Base-by-base conservation (phyloP, 371 early-diverging fungal species). In the Parasitella parasitica region DNA sequence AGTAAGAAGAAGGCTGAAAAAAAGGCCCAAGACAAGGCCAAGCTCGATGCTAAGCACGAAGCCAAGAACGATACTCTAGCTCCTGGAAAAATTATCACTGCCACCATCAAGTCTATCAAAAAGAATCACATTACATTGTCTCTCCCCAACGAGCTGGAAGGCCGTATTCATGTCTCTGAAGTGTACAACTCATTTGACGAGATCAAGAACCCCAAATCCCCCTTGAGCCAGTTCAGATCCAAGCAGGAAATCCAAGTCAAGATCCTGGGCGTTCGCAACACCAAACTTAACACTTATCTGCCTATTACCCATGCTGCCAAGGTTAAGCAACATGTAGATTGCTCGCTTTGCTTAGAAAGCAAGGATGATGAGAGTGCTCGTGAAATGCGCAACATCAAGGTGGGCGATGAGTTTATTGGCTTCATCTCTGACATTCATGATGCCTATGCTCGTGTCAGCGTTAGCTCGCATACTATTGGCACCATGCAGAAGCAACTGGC, bases 121-220 rank as follows among this genome's bases (percentile, higher is more conserved):
- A 76, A 76, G 7, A 69, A 56, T 4, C 88, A 91, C 56, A 63
- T 91, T 50, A 88, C 86, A 27, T 63, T 93, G 24, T 65, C 60
- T 9, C 71, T 94, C 18, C 91, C 86, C 9, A 74, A 78, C 34
- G 88, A 90, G 56, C 60, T 88, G 15, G 77, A 82, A 52, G 94
- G 90, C 16, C 83, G 88, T 46, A 59, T 92, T 28, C 89, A 89
- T 63, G 66, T 84, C 38, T 82, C 88, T 8, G 88, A 93, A 74
- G 63, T 88, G 2, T 71, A 71, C 39, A 85, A 87, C 51, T 54
- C 60, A 16, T 59, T 77, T 27, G 72, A 71, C 4, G 73, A 78
- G 6, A 69, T 86, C 57, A 61, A 61, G 32, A 67, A 76, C 56
- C 59, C 52, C 18, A 72, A 73, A 34, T 73, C 77, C 28, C 85